Evolutionary conservation across 108 stramenopile species (phyloP).

Genomic region (Fragilariopsis cylindrus): DNA sequence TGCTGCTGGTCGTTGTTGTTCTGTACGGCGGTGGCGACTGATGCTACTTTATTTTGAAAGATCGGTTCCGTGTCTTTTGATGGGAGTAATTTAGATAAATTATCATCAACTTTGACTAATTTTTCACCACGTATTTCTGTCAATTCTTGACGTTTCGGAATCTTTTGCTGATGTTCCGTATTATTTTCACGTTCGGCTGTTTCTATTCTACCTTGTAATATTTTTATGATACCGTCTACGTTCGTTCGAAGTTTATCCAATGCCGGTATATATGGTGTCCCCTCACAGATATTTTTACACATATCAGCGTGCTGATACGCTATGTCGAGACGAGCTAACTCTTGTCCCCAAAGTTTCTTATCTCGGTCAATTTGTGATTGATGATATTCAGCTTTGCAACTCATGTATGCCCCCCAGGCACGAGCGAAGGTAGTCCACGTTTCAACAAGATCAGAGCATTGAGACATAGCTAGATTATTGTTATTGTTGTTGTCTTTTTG

Average conservation of each 20-base stretch:
- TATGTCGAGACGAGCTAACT: conserved; percentile 30
- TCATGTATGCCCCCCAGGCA: conserved; percentile 45
- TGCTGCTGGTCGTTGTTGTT: conserved; percentile 17
- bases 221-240: conserved; percentile 1
- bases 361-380: conserved; percentile 30
- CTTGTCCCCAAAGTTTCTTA: conserved; percentile 30
- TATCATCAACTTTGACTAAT: conserved; percentile 33
- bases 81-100: conserved; percentile 14
- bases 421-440: conserved; percentile 28
- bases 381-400: conserved; percentile 44
- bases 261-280: background rate
- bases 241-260: conserved; percentile 11
- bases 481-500: conserved; percentile 2
- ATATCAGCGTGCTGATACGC: background rate
- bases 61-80: conserved; percentile 9
- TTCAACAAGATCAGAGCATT: conserved; percentile 11
- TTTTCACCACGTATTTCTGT: conserved; percentile 42
- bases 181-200: conserved; percentile 24
- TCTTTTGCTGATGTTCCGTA: conserved; percentile 6
- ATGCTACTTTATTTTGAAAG: conserved; percentile 13
- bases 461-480: background rate
- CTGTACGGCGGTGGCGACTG: background rate
- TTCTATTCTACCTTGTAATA: conserved; percentile 4
- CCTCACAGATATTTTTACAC: conserved; percentile 23
- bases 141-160: conserved; percentile 26